These are phyloP conservation scores for Mycena metata DNA, from an alignment of 768 basidiomycete genomes.

Conservation along the genomic window DNA sequence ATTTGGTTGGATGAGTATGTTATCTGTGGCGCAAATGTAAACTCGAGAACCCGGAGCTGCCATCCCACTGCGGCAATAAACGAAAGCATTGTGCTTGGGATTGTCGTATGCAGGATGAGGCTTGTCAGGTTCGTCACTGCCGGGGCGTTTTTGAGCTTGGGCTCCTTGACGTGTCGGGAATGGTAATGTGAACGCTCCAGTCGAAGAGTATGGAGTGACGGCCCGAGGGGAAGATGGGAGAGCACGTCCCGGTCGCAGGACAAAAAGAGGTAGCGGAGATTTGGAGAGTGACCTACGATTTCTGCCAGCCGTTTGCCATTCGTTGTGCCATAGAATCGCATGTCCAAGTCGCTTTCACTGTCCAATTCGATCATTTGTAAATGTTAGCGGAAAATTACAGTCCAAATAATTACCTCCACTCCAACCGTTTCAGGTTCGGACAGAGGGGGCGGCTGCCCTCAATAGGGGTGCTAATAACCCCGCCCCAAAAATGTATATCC, in stretches of 20 bases:
- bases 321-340: slow-evolving; percentile 18
- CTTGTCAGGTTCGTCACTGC: slow-evolving; percentile 17
- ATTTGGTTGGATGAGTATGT: slow-evolving; percentile 29
- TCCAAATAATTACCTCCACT: slow-evolving; percentile 25
- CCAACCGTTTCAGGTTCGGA: slow-evolving; percentile 26
- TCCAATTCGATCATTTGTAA: background rate
- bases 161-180: slow-evolving; percentile 4
- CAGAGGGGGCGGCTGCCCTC: slow-evolving; percentile 5
- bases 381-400: background rate
- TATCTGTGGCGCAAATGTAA: slow-evolving; percentile 32
- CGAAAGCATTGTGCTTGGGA: slow-evolving; percentile 14
- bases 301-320: slow-evolving; percentile 22
- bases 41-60: slow-evolving; percentile 28
- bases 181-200: slow-evolving; percentile 29
- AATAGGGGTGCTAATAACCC: slow-evolving; percentile 10
- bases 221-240: slow-evolving; percentile 10
- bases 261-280: slow-evolving; percentile 24
- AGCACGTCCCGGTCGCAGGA: slow-evolving; percentile 27
- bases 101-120: slow-evolving; percentile 24
- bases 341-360: slow-evolving; percentile 32
- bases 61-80: slow-evolving; percentile 21
- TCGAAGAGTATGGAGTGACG: slow-evolving; percentile 28
- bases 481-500: slow-evolving; percentile 27
- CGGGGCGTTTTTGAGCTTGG: background rate
- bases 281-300: slow-evolving; percentile 20